Evolutionary conservation across 148 eudicot genomes (phyloP), one percentile per base, ranked within the genome.

Genomic region (Chenopodium suecicum): DNA sequence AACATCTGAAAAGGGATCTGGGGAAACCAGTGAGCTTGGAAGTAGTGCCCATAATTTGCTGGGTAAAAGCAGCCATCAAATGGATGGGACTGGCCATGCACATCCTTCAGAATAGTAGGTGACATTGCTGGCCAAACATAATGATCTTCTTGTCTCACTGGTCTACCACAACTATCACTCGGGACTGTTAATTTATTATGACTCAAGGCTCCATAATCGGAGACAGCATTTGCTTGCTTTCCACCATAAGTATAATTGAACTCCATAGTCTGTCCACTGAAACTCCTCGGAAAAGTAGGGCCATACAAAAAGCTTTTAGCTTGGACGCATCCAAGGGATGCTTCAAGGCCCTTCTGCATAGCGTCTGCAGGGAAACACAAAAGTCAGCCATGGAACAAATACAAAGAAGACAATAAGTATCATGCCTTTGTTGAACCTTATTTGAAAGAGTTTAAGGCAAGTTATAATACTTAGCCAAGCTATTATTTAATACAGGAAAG

Each of bases 261-360:
- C 81, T 89, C 91, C 70, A 79, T 84, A 74, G 87, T 86, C 19
- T 83, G 89, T 85, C 92, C 85, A 50, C 75, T 69, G 76, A 78
- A 88, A 80, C 74, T 83, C 81, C 86, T 84, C 66, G 78, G 75
- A 73, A 47, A 83, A 31, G 84, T 85, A 48, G 88, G 90, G 86
- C 78, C 83, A 82, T 82, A 84, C 70, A 80, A 80, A 82, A 79
- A 76, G 50, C 84, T 90, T 77, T 88, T 89, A 78, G 82, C 86
- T 83, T 87, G 89, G 86, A 90, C 84, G 90, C 94, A 88, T 79
- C 84, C 87, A 52, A 81, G 72, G 71, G 91, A 84, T 86, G 91
- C 93, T 86, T 88, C 94, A 76, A 87, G 88, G 88, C 87, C 89
- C 86, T 77, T 86, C 78, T 91, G 90, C 84, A 89, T 82, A 46